A percentile compares a stretch with the other conserved stretches of the same genome.
These are phyloP conservation scores for Colletotrichum sp. DNA, from an alignment of 2,329 filamentous ascomycete species.

Conservation along the genomic window DNA sequence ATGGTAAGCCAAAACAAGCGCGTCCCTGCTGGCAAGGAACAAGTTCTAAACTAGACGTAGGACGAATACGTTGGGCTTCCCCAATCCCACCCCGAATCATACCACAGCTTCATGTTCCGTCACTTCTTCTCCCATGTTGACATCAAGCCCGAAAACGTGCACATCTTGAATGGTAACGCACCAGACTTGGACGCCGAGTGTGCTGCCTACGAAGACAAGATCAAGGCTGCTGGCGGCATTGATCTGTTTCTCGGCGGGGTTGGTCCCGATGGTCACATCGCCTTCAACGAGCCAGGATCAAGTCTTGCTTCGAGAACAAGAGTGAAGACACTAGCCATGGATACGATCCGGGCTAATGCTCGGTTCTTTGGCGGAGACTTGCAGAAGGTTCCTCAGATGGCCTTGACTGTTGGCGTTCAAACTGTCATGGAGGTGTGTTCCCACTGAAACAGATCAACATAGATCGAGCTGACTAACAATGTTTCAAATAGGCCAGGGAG, in stretches of 20 bases:
- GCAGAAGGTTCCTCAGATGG: constrained; percentile 24
- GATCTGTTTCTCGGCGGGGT: constrained; percentile 81
- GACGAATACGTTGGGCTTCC: constrained; percentile 78
- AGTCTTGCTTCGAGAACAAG: constrained; percentile 72
- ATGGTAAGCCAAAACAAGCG: constrained; percentile 51
- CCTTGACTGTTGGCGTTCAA: constrained; percentile 39
- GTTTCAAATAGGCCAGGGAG: constrained; percentile 67
- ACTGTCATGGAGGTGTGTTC: constrained; percentile 52
- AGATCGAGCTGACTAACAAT: constrained; percentile 58
- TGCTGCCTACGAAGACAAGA: constrained; percentile 74
- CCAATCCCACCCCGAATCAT: constrained; percentile 76
- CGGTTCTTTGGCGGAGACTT: constrained; percentile 53
- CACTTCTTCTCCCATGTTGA: constrained; percentile 80
- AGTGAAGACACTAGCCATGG: constrained; percentile 79
- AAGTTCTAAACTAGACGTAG: constrained; percentile 25
- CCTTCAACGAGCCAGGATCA: constrained; percentile 82
- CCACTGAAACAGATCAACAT: constrained; percentile 43
- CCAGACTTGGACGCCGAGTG: constrained; percentile 73
- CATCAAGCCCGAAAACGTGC: constrained; percentile 70
- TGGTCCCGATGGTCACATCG: constrained; percentile 79
- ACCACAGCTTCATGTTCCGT: constrained; percentile 85
- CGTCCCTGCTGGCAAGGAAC: neutral
- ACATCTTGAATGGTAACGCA: constrained; percentile 78
- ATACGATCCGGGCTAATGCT: constrained; percentile 78
- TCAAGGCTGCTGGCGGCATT: constrained; percentile 72